A percentile compares a stretch with the other conserved stretches of the same genome.
phyloP scores from a whole-genome alignment of 2,329 filamentous ascomycete genomes.

The Fusarium bulbicola region DNA sequence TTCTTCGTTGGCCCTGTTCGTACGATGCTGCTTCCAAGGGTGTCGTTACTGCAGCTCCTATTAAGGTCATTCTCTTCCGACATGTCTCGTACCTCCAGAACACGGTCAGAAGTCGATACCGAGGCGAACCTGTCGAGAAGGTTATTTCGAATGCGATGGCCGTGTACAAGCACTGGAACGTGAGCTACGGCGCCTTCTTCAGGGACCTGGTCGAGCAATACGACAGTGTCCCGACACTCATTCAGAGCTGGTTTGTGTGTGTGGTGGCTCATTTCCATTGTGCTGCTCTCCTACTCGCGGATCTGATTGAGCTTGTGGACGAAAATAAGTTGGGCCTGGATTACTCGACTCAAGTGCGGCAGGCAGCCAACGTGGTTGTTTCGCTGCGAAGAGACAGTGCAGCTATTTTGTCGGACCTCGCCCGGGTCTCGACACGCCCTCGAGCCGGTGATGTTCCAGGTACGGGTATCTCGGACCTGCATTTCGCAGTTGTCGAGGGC shows the following conservation, averaged over 20 bases:
- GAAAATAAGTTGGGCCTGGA: constrained; percentile 44
- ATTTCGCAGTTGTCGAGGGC: constrained; percentile 62
- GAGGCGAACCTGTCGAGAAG: constrained; percentile 55
- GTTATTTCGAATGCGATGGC: constrained; percentile 57
- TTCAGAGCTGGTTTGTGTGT: constrained; percentile 69
- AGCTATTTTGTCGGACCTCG: constrained; percentile 58
- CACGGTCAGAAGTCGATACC: constrained; percentile 53
- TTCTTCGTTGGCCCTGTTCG: constrained; percentile 62
- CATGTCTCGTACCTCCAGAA: constrained; percentile 65
- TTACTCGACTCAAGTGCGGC: constrained; percentile 41
- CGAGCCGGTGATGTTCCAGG: constrained; percentile 39
- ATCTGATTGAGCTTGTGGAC: constrained; percentile 62
- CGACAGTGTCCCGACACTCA: constrained; percentile 58
- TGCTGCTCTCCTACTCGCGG: constrained; percentile 63
- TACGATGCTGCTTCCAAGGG: constrained; percentile 60
- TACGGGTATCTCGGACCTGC: constrained; percentile 51
- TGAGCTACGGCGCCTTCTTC: constrained; percentile 61
- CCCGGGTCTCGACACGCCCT: constrained; percentile 54
- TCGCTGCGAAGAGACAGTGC: constrained; percentile 56
- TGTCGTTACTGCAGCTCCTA: constrained; percentile 62
- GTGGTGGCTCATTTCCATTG: constrained; percentile 67
- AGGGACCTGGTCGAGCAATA: constrained; percentile 60
- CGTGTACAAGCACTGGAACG: constrained; percentile 65
- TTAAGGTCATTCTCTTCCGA: constrained; percentile 68
- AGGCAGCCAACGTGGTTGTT: constrained; percentile 46